Evolutionary conservation across 1,284 basidiomycete species (phyloP).

Genomic region (Irpex sp.): DNA sequence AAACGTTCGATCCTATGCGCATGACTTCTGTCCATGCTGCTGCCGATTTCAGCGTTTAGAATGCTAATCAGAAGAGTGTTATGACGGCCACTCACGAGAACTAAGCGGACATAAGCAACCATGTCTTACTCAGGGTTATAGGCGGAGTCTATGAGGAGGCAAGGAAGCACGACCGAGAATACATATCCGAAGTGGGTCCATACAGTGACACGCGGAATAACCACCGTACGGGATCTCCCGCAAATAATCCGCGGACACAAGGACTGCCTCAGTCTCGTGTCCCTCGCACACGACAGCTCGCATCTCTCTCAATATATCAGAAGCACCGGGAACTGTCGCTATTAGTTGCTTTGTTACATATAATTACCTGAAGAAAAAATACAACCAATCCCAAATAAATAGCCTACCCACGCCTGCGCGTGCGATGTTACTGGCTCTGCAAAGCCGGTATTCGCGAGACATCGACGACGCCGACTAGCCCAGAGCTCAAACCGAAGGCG

Average conservation of each 20-base stretch:
- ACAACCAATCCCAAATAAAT: neutral
- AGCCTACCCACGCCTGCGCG: neutral
- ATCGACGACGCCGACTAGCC: slow-evolving; percentile 50
- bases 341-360: neutral
- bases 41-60: too few relatives aligned
- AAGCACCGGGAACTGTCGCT: neutral
- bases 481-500: slow-evolving; percentile 51
- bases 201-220: neutral
- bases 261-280: neutral
- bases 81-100: too few relatives aligned
- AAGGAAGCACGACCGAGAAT: neutral
- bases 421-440: slow-evolving; percentile 11
- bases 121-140: too few relatives aligned
- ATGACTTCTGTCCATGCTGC: too few relatives aligned
- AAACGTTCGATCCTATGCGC: too few relatives aligned
- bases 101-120: too few relatives aligned
- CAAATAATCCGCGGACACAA: neutral
- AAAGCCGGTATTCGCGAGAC: slow-evolving; percentile 37
- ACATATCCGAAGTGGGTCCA: neutral
- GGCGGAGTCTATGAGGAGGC: neutral
- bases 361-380: neutral
- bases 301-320: neutral
- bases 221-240: neutral
- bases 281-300: neutral
- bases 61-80: too few relatives aligned